A percentile compares a stretch with the other conserved stretches of the same genome.
Conservation (phyloP, 805 yeast genomes). For the Ogataea salicorniae region DNA sequence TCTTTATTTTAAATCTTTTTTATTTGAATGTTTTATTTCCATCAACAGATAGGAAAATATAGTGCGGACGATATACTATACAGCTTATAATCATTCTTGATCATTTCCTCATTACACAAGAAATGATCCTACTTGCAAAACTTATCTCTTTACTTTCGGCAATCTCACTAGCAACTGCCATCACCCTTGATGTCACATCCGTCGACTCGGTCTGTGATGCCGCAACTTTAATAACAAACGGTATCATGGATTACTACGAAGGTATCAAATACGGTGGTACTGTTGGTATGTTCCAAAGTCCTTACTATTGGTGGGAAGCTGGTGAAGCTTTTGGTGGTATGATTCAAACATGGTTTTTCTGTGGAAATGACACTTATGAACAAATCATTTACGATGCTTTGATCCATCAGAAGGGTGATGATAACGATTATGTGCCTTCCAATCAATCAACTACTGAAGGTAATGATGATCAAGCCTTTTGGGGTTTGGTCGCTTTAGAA, state of each 20-base stretch:
- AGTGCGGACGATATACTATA: too few relatives aligned
- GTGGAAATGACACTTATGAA: slow-evolving; percentile 63
- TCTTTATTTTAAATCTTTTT: too few relatives aligned
- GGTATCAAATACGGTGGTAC: slow-evolving; percentile 62
- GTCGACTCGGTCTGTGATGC: slow-evolving; percentile 37
- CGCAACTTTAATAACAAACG: slow-evolving; percentile 56
- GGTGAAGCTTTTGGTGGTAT: slow-evolving; percentile 72
- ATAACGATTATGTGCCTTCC: slow-evolving; percentile 67
- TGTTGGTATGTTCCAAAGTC: slow-evolving; percentile 64
- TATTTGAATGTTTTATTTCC: too few relatives aligned
- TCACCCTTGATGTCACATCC: slow-evolving; percentile 16
- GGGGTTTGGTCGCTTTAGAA: slow-evolving; percentile 84
- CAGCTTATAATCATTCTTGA: too few relatives aligned
- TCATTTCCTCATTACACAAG: too few relatives aligned
- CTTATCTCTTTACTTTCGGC: neutral
- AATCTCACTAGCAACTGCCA: neutral
- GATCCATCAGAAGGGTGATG: slow-evolving; percentile 58
- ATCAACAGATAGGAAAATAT: too few relatives aligned
- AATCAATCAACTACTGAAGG: slow-evolving; percentile 85
- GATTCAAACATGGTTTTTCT: slow-evolving; percentile 68
- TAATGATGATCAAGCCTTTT: slow-evolving; percentile 89
- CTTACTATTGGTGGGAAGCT: slow-evolving; percentile 92
- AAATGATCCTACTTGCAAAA: neutral
- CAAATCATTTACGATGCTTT: slow-evolving; percentile 54
- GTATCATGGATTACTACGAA: slow-evolving; percentile 77